Percentiles rank a stretch among this genome's conserved stretches.
phyloP scores from a whole-genome alignment of 202 grass and related monocot genomes.

The Hordeum pubiflorum region DNA sequence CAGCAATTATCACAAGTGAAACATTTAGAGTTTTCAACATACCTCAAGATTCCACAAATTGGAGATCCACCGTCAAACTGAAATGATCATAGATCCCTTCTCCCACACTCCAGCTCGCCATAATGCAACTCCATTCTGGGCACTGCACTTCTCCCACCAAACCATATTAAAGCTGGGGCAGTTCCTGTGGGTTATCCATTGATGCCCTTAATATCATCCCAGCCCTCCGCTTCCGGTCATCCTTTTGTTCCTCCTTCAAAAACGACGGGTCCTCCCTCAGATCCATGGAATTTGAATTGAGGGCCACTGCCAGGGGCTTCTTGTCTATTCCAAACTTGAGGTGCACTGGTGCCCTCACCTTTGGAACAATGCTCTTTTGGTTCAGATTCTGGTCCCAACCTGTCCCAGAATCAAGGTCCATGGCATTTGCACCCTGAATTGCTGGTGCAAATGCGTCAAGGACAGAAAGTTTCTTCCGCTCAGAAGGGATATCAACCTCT shows the following conservation, averaged over 20 bases:
- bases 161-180: conserved; percentile 40
- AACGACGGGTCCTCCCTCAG: conserved; percentile 47
- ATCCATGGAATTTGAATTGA: conserved; percentile 37
- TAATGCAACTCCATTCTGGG: conserved; percentile 21
- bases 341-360: conserved; percentile 52
- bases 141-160: background rate
- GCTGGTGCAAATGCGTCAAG: conserved; percentile 66
- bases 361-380: conserved; percentile 49
- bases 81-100: conserved; percentile 5
- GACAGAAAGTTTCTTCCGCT: conserved; percentile 49
- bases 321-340: conserved; percentile 54
- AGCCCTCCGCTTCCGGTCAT: conserved; percentile 65
- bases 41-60: conserved; percentile 28
- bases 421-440: conserved; percentile 42
- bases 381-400: conserved; percentile 28
- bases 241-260: conserved; percentile 69
- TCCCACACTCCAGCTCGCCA: conserved; percentile 4
- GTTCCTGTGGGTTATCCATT: conserved; percentile 70
- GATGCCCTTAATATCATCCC: conserved; percentile 76
- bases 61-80: conserved; percentile 19
- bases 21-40: background rate
- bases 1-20: background rate
- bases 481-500: conserved; percentile 36
- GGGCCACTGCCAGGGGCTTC: conserved; percentile 21
- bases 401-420: conserved; percentile 32